Base-by-base conservation (phyloP, 305 asterid genomes). In the Solanum aculeatissimum region DNA sequence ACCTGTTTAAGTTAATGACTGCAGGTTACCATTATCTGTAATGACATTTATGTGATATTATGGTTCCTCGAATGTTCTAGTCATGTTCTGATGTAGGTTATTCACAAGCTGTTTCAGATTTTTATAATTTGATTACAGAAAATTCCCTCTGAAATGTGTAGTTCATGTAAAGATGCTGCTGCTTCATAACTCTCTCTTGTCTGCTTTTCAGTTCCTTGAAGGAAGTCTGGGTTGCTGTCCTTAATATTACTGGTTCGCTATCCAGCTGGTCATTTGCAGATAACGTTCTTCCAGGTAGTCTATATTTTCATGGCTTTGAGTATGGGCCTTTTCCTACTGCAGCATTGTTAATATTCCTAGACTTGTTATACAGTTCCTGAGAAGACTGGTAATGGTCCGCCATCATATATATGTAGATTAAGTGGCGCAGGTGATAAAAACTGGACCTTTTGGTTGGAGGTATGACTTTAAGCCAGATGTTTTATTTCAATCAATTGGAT, bases 391-490 rank as follows among this genome's bases (percentile, higher is more conserved):
- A 87, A 90, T 63, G 95, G 97, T 43, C 98, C 98, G 60, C 97
- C 95, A 35, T 95, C 95, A 38, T 94, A 95, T 89, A 85, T 94
- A 40, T 92, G 97, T 72, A 92, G 99, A 85, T 88, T 97, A 85
- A 94, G 98, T 71, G 99, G 99, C 23, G 89, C 94, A 77, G 84
- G 90, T 87, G 88, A 83, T 27, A 95, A 97, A 85, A 95, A 91
- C 66, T 97, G 99, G 99, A 94, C 85, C 42, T 97, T 97, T 88
- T 97, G 99, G 99, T 89, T 97, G 89, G 98, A 97, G 98, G 99
- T 97, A 86, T 69, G 58, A 69, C 51, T 32, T 54, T 11, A 32
- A 32, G 32, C 42, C 32, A 53, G 54, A 82, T 25, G 53, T 62
- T 66, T 51, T 82, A 81, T 82, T 81, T 42, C 62, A 66, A 18